phyloP scores from a whole-genome alignment of 2,329 filamentous ascomycete species.

The Arthrinium puccinioides region DNA sequence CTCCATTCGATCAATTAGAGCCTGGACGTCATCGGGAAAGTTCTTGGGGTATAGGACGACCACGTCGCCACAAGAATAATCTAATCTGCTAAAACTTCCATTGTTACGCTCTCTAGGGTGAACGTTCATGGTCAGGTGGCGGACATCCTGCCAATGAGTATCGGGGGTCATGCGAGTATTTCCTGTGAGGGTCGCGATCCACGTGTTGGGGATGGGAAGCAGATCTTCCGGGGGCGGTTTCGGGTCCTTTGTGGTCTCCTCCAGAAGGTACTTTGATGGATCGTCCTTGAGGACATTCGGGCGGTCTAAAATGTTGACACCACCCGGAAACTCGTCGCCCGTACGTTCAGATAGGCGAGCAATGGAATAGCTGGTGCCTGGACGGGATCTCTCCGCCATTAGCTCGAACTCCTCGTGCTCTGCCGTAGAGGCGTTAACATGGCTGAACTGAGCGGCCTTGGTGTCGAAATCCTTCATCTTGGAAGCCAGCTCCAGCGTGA shows the following conservation, averaged over 20 bases:
- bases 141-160: constrained; percentile 90
- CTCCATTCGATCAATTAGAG: constrained; percentile 68
- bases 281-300: constrained; percentile 28
- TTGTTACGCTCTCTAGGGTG: constrained; percentile 5
- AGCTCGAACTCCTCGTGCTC: constrained; percentile 13
- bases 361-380: constrained; percentile 7
- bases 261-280: constrained; percentile 24
- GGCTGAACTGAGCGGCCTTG: constrained; percentile 20
- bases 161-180: constrained; percentile 69
- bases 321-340: constrained; percentile 7
- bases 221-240: constrained; percentile 22
- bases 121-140: constrained; percentile 61
- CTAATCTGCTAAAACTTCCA: constrained; percentile 21
- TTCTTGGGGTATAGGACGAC: constrained; percentile 83
- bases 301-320: constrained; percentile 23
- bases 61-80: constrained; percentile 66
- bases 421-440: constrained; percentile 14
- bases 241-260: constrained; percentile 5
- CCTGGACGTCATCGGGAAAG: constrained; percentile 70
- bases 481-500: constrained; percentile 40
- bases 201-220: constrained; percentile 51
- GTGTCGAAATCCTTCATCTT: constrained; percentile 11
- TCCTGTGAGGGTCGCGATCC: constrained; percentile 49
- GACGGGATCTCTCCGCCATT: constrained; percentile 10
- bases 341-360: constrained; percentile 17